Conservation (phyloP, 148 eudicot genomes). For the Spergularia bocconei region DNA sequence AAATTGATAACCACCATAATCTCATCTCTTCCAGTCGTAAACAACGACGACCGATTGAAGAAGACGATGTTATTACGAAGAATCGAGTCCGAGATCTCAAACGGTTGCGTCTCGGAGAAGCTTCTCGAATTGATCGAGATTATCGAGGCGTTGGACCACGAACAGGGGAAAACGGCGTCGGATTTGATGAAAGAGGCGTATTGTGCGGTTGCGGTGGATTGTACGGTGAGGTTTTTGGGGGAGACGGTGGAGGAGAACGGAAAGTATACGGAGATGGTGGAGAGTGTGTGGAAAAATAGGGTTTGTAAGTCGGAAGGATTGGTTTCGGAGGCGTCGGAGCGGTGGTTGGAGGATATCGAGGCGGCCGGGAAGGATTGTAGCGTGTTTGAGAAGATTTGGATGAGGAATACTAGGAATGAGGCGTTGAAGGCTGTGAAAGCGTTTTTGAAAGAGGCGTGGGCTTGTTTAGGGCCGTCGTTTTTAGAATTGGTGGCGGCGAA, state of each 20-base stretch:
- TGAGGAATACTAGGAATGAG: slow-evolving; percentile 40
- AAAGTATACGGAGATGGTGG: slow-evolving; percentile 44
- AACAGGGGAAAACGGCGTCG: slow-evolving; percentile 25
- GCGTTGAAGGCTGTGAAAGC: slow-evolving; percentile 42
- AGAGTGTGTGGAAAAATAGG: slow-evolving; percentile 55
- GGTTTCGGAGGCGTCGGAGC: slow-evolving; percentile 40
- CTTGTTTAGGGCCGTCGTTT: slow-evolving; percentile 55
- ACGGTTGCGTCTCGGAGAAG: slow-evolving; percentile 30
- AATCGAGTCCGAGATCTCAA: slow-evolving; percentile 39
- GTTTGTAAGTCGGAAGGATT: slow-evolving; percentile 43
- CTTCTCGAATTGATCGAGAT: slow-evolving; percentile 45
- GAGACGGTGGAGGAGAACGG: slow-evolving; percentile 24
- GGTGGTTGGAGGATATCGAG: slow-evolving; percentile 52
- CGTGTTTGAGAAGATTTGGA: slow-evolving; percentile 31
- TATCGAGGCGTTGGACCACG: slow-evolving; percentile 38
- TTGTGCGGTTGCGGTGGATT: slow-evolving; percentile 59
- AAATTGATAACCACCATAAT: slow-evolving; percentile 29
- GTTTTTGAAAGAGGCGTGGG: slow-evolving; percentile 54
- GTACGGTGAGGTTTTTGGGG: slow-evolving; percentile 44
- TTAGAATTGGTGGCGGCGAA: slow-evolving; percentile 42
- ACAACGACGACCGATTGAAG: slow-evolving; percentile 28
- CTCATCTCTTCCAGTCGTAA: slow-evolving; percentile 34
- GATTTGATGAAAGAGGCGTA: slow-evolving; percentile 53
- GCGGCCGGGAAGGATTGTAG: slow-evolving; percentile 44
- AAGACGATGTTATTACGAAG: slow-evolving; percentile 45